Base-by-base conservation (phyloP, 306 rosid genomes). In the Citrullus amarus region DNA sequence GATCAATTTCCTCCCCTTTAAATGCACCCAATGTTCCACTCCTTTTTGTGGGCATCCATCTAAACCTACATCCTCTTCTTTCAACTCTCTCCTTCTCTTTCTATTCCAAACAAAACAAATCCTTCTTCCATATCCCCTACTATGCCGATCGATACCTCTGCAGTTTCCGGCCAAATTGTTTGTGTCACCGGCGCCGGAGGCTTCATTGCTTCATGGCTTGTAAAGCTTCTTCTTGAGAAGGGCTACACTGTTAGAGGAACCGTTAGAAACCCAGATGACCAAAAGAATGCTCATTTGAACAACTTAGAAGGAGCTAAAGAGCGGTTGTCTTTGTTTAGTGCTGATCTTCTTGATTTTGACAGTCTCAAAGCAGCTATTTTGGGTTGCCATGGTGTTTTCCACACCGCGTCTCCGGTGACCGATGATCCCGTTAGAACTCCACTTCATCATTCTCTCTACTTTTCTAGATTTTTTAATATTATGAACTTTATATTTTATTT, bases 151-250 rank as follows among this genome's bases (percentile, higher is more conserved):
- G 83, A 82, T 53, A 69, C 66, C 5, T 22, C 86, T 8, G 60
- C 81, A n/a, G 65, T 15, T 79, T 68, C 86, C 14, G 84, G 86
- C 22, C 80, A 89, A 81, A 92, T 86, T 12, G 86, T 95, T 4
- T 92, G 98, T 32, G 97, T 92, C 75, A 92, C 97, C 57, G 98
- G 98, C 3, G 98, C 98, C 13, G 97, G 93, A 1, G 97, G 98
- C 14, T 95, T 90, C 86, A 92, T 95, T 55, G 98, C 97, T 11
- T 92, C 98, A 7, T 95, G 98, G 98, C 84, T 91, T 0, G 98
- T 92, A 2, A 92, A 91, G 32, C 88, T 89, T 41, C 89, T 95
- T 13, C 86, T 95, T 0, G 85, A 87, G 44, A 88, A 84, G 85
- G 97, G 97, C 28, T 95, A 95, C 84, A 79, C 80, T 55, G 98